Evolutionary conservation across 108 stramenopile species (phyloP).

Genomic region (Fistulifera solaris): DNA sequence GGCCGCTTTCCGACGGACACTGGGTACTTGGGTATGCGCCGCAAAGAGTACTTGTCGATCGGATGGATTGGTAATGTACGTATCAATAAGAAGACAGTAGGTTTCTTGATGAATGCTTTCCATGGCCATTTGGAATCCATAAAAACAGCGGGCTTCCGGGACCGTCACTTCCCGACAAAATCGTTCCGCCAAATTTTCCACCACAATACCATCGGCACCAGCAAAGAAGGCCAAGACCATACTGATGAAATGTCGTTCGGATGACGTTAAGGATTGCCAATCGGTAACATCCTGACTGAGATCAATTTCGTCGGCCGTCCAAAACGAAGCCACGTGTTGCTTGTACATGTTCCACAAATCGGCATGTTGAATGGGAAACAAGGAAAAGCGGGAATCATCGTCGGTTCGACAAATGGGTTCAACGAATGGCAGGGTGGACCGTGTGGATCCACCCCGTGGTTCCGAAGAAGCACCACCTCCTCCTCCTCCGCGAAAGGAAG

Average conservation of each 20-base stretch:
- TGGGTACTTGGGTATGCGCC: constrained; percentile 66
- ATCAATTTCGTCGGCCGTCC: constrained; percentile 98
- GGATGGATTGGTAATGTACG: constrained; percentile 68
- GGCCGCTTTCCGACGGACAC: constrained; percentile 72
- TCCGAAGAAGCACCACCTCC: no score
- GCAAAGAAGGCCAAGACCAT: constrained; percentile 85
- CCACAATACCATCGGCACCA: constrained; percentile 86
- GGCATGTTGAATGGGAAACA: constrained; percentile 84
- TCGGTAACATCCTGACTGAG: constrained; percentile 83
- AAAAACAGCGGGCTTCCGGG: constrained; percentile 87
- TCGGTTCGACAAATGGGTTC: constrained; percentile 73
- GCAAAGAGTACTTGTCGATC: constrained; percentile 60
- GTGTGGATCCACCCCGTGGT: no score
- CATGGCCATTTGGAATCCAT: constrained; percentile 91
- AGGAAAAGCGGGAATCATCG: constrained; percentile 71
- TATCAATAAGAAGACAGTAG: constrained; percentile 81
- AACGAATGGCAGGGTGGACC: constrained; percentile 18
- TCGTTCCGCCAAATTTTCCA: constrained; percentile 78
- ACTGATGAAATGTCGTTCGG: constrained; percentile 83
- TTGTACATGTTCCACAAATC: constrained; percentile 98
- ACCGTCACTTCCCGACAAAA: constrained; percentile 81
- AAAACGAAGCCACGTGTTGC: constrained; percentile 93
- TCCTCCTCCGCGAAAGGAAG: no score
- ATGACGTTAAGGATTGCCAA: constrained; percentile 77
- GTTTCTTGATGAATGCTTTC: constrained; percentile 89